phyloP scores from a whole-genome alignment of 177 flowering plant species.

The Vitis hybrid region DNA sequence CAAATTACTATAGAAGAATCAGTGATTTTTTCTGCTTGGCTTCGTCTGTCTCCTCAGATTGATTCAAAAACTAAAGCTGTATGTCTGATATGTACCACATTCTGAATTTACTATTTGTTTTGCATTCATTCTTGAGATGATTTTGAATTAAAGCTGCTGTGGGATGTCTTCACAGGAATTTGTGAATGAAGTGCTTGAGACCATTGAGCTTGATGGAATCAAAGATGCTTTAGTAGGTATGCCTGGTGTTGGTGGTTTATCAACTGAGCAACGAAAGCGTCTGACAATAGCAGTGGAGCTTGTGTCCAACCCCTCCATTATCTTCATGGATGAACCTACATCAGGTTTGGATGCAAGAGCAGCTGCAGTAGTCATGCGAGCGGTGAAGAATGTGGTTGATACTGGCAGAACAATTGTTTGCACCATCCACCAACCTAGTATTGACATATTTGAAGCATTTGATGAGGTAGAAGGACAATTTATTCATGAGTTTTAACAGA shows the following conservation, averaged over 20 bases:
- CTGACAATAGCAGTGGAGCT: slow-evolving; percentile 88
- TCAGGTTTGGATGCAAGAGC: slow-evolving; percentile 91
- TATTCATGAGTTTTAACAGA: background rate
- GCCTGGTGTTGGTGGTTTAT: slow-evolving; percentile 66
- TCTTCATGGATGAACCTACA: slow-evolving; percentile 91
- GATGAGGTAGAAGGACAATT: slow-evolving; percentile 51
- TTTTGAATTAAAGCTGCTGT: background rate
- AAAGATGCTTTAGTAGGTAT: slow-evolving; percentile 65
- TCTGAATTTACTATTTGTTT: background rate
- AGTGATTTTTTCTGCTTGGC: slow-evolving; percentile 72
- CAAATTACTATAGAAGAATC: slow-evolving; percentile 72
- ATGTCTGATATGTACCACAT: slow-evolving; percentile 10
- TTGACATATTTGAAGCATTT: slow-evolving; percentile 77
- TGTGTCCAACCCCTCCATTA: slow-evolving; percentile 78
- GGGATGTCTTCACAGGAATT: slow-evolving; percentile 44
- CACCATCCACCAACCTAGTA: slow-evolving; percentile 85
- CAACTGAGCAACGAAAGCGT: slow-evolving; percentile 82
- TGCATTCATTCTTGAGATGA: background rate
- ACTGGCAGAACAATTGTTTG: slow-evolving; percentile 82
- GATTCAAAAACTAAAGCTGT: slow-evolving; percentile 52
- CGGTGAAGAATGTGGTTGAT: slow-evolving; percentile 63
- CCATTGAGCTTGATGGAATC: slow-evolving; percentile 66
- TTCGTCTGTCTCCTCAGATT: slow-evolving; percentile 52
- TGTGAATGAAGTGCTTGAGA: slow-evolving; percentile 71
- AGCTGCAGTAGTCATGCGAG: slow-evolving; percentile 87